A percentile compares a stretch with the other conserved stretches of the same genome.
These are phyloP conservation scores for Vigna angularis DNA, from an alignment of 306 rosid genomes.

Conservation along the genomic window DNA sequence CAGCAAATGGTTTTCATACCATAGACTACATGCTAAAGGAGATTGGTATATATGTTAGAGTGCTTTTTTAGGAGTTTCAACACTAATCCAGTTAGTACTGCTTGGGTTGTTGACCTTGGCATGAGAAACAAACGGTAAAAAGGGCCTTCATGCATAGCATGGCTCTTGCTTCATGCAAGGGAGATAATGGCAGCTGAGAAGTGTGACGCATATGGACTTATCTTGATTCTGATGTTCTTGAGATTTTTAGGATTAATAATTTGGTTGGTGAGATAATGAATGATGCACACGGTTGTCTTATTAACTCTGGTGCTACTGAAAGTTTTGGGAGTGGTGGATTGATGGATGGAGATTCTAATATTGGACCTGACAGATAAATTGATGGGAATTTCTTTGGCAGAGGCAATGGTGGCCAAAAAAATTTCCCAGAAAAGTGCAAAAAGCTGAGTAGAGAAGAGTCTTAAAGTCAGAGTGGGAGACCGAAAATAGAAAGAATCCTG, in stretches of 20 bases:
- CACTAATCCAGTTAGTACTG: neutral
- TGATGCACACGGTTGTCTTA: no score
- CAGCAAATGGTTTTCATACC: neutral
- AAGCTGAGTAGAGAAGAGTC: neutral
- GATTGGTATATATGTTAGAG: neutral
- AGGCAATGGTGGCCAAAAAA: neutral
- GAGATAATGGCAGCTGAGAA: neutral
- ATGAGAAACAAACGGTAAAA: neutral
- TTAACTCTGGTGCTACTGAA: neutral
- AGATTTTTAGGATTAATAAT: no score
- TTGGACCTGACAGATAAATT: neutral
- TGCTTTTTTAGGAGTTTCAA: neutral
- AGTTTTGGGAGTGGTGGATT: neutral
- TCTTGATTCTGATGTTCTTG: neutral
- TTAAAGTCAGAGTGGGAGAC: neutral
- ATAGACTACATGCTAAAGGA: neutral
- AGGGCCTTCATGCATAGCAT: neutral
- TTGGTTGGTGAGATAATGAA: no score
- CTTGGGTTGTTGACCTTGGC: neutral
- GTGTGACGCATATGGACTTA: neutral
- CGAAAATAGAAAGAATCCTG: neutral
- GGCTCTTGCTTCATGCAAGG: neutral
- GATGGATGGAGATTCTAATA: neutral
- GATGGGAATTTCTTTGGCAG: neutral
- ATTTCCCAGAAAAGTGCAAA: neutral